Evolutionary conservation across 192 early-diverging fungal genomes (phyloP), one percentile per base, ranked within the genome.

Genomic region (Mortierella antarctica): DNA sequence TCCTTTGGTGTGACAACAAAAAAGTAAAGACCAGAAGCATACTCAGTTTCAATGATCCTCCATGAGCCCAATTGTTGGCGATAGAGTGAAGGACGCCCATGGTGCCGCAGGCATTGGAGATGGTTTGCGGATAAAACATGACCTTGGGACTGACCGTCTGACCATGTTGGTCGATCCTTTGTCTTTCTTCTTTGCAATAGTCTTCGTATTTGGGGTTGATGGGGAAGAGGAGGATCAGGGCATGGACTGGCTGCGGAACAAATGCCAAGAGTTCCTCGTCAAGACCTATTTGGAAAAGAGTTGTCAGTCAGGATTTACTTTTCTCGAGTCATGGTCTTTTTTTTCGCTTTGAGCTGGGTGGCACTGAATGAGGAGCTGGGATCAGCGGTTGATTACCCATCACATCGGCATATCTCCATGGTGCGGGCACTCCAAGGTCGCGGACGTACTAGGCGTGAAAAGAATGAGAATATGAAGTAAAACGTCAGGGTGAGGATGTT

Each of bases 61-160:
- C 77, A 51, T 80, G 65, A 20, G 77, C 89, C 61, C 78, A 81
- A 64, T 88, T 91, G 83, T 95, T 98, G 49, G 88, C 90, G 11
- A 99, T 80, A 0, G 97, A 89, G 72, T 99, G 98, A 55, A 99
- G 73, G 9, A 99, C 83, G 4, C 92, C 97, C 83, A 98, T 98
- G 7, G 96, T 98, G 14, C 98, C 98, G 74, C 98, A 98, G 5
- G 96, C 95, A 64, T 97, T 98, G 48, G 85, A 66, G 53, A 96
- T 98, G 3, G 96, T 97, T 83, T 97, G 96, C 17, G 88, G 88
- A 71, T 93, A 92, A 71, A 93, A 98, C 53, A 93, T 89, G 12
- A 96, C 64, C 15, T 92, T 80, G 14, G 84, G 82, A 41, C 83
- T 85, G 66, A 88, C 85, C 17, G 60, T 84, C 67, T 89, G 88